Evolutionary conservation across 495 filamentous ascomycete genomes (phyloP).

Genomic region (Daldinia childiae): DNA sequence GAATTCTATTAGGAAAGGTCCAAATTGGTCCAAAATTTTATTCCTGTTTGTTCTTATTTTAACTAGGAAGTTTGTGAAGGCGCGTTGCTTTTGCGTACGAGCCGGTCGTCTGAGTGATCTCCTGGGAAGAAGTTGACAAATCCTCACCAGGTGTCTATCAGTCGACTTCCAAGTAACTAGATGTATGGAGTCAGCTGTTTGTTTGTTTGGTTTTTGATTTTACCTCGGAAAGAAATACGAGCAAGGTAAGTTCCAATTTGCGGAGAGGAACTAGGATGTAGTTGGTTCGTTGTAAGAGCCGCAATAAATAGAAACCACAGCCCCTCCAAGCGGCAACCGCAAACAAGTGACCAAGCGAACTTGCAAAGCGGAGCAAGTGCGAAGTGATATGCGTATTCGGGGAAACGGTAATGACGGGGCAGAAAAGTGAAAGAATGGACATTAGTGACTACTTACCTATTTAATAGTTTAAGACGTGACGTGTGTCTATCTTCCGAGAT

Average conservation of each 20-base stretch:
- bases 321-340: constrained; percentile 22
- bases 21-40: not conserved
- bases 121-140: constrained; percentile 16
- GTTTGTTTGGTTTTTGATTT: not conserved
- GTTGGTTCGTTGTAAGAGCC: constrained; percentile 35
- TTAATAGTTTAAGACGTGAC: constrained; percentile 11
- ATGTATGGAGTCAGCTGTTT: constrained; percentile 22
- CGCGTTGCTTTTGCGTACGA: constrained; percentile 21
- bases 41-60: constrained; percentile 9
- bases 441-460: constrained; percentile 36
- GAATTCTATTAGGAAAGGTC: not conserved
- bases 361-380: constrained; percentile 19
- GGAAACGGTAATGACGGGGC: not conserved
- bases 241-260: constrained; percentile 7
- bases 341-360: constrained; percentile 13
- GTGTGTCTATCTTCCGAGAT: constrained; percentile 18
- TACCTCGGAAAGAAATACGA: constrained; percentile 10
- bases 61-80: constrained; percentile 6
- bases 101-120: constrained; percentile 30
- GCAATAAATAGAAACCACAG: constrained; percentile 9
- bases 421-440: not conserved
- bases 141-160: constrained; percentile 25
- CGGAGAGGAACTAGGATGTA: constrained; percentile 18
- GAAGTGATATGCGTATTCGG: constrained; percentile 5
- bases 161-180: constrained; percentile 22